Conservation (phyloP, 2,329 filamentous ascomycete species). For the Aquanectria penicillioides region DNA sequence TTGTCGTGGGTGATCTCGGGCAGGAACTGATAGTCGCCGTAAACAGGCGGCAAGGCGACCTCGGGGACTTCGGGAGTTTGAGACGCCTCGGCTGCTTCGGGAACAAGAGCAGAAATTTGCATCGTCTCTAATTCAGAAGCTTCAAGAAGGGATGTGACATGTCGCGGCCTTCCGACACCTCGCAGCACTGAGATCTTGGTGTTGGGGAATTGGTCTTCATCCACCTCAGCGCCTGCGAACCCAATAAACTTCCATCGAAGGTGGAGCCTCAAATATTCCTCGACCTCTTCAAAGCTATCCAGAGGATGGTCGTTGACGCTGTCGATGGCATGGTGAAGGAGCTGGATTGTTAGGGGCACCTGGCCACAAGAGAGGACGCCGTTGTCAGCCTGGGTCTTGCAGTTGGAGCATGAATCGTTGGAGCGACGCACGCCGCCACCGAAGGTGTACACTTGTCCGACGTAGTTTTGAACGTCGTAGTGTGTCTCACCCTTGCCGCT, state of each 20-base stretch:
- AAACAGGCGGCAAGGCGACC: too few relatives aligned
- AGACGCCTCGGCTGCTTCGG: too few relatives aligned
- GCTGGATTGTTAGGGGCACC: slow-evolving; percentile 9
- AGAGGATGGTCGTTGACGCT: neutral
- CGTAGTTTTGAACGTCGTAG: neutral
- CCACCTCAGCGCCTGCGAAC: neutral
- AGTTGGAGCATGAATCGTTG: neutral
- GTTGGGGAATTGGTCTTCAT: neutral
- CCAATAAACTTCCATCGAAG: neutral
- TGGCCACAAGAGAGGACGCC: slow-evolving; percentile 5
- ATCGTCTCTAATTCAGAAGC: too few relatives aligned
- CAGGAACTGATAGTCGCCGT: too few relatives aligned
- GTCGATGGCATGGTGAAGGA: slow-evolving; percentile 4
- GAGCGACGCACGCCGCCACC: neutral
- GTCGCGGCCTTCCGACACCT: neutral
- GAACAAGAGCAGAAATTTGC: too few relatives aligned
- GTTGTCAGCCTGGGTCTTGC: neutral
- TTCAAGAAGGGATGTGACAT: too few relatives aligned
- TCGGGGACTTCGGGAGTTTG: too few relatives aligned
- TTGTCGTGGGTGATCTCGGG: too few relatives aligned
- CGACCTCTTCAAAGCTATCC: neutral
- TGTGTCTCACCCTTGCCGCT: neutral
- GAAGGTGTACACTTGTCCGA: neutral
- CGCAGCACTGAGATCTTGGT: neutral
- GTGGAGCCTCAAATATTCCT: neutral